phyloP scores from a whole-genome alignment of 2,329 filamentous ascomycete species.

The Aspergillus novofumigatus region DNA sequence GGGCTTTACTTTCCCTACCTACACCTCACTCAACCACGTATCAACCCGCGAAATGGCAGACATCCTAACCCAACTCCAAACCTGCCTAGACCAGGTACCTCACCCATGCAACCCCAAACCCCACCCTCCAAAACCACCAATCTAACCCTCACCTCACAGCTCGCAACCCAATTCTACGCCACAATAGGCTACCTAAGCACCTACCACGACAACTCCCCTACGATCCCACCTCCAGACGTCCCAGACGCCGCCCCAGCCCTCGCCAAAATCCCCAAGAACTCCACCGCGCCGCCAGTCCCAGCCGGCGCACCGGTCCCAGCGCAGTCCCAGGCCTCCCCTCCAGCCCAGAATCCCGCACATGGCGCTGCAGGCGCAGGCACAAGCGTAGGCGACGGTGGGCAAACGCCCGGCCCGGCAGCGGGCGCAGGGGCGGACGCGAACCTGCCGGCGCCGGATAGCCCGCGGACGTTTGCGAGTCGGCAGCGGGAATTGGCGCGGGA shows the following conservation, averaged over 20 bases:
- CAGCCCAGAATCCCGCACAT: constrained; percentile 14
- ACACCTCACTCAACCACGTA: not conserved
- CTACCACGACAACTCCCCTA: constrained; percentile 44
- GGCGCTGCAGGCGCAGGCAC: constrained; percentile 13
- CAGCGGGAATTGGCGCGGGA: constrained; percentile 48
- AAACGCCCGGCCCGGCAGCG: constrained; percentile 15
- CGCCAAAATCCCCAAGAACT: constrained; percentile 41
- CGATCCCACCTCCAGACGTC: constrained; percentile 28
- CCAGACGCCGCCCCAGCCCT: constrained; percentile 34
- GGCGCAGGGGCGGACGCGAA: constrained; percentile 21
- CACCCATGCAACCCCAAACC: not conserved
- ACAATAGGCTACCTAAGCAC: constrained; percentile 46
- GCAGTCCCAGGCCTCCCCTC: constrained; percentile 15
- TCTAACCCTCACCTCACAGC: constrained; percentile 23
- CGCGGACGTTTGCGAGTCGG: constrained; percentile 39
- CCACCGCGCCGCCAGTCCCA: constrained; percentile 31
- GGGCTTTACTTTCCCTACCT: not conserved
- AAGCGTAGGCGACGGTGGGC: constrained; percentile 11
- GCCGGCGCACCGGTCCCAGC: constrained; percentile 20
- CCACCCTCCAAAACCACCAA: not conserved
- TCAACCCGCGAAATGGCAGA: constrained; percentile 37
- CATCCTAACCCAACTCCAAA: constrained; percentile 48
- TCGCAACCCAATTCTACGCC: constrained; percentile 50
- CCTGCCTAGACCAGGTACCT: constrained; percentile 46
- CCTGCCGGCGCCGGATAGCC: constrained; percentile 37